Conservation (phyloP, 2,329 filamentous ascomycete genomes). For the Cryphonectria naterciae region DNA sequence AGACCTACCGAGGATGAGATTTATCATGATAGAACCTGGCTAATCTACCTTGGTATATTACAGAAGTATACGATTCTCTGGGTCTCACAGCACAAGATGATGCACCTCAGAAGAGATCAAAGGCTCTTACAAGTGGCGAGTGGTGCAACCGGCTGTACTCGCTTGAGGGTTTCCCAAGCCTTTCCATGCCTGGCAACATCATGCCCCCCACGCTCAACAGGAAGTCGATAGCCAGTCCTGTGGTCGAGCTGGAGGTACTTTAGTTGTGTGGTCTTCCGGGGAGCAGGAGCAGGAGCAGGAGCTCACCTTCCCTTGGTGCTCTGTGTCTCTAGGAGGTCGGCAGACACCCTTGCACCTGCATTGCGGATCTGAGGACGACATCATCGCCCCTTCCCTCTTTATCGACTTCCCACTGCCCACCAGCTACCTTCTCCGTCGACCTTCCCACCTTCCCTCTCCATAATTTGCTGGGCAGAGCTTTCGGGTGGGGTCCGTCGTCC, state of each 20-base stretch:
- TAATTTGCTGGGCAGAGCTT: background rate
- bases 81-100: conserved; percentile 16
- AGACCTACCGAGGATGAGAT: background rate
- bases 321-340: background rate
- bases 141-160: background rate
- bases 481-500: conserved; percentile 7
- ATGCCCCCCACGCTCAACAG: background rate
- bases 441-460: conserved; percentile 24
- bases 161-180: background rate
- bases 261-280: background rate
- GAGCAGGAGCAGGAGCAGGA: background rate
- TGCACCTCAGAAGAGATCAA: conserved; percentile 20
- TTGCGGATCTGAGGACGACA: background rate
- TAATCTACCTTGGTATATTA: background rate
- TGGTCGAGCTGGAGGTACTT: background rate
- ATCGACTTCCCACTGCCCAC: conserved; percentile 10
- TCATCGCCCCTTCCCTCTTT: conserved; percentile 27
- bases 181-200: background rate
- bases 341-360: conserved; percentile 3
- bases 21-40: background rate
- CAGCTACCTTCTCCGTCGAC: background rate
- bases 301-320: background rate
- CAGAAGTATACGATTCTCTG: conserved; percentile 12
- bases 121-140: background rate
- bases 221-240: background rate